phyloP scores from a whole-genome alignment of 164 flowering plant species.

The Cinnamomum chago region DNA sequence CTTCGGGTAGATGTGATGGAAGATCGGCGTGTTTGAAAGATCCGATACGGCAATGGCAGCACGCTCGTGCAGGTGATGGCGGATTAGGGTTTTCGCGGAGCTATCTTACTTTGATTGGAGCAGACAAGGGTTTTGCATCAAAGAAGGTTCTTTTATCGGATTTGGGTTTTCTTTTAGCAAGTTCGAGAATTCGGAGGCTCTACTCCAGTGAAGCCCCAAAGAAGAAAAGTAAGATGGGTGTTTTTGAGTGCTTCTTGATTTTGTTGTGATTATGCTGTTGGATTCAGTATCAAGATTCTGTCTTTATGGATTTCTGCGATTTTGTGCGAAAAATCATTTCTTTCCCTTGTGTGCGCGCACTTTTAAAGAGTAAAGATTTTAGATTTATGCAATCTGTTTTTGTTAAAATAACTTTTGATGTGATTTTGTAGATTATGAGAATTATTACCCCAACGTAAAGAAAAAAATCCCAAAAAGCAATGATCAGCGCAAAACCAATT shows the following conservation, averaged over 20 bases:
- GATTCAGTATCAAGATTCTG: not conserved
- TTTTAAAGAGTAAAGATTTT: not conserved
- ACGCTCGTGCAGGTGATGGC: slow-evolving; percentile 14
- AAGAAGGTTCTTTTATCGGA: slow-evolving; percentile 26
- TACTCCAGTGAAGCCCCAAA: slow-evolving; percentile 69
- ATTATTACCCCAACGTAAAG: slow-evolving; percentile 69
- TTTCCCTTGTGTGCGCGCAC: too few species aligned
- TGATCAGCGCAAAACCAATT: slow-evolving; percentile 48
- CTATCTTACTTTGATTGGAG: slow-evolving; percentile 48
- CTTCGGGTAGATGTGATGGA: slow-evolving; percentile 26
- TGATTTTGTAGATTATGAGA: slow-evolving; percentile 63
- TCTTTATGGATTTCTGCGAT: not conserved
- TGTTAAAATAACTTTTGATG: not conserved
- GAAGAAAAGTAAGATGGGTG: slow-evolving; percentile 59
- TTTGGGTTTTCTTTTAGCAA: slow-evolving; percentile 36
- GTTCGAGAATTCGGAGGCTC: slow-evolving; percentile 40
- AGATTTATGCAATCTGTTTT: not conserved
- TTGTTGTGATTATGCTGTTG: not conserved
- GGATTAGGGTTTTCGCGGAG: slow-evolving; percentile 47
- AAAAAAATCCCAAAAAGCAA: slow-evolving; percentile 65
- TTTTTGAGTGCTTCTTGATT: not conserved
- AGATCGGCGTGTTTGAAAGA: slow-evolving; percentile 26
- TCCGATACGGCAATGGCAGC: not conserved
- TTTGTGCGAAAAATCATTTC: too few species aligned
- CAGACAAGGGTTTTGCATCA: slow-evolving; percentile 18